phyloP scores from a whole-genome alignment of 2,329 filamentous ascomycete species.

The Leptographium lundbergii region DNA sequence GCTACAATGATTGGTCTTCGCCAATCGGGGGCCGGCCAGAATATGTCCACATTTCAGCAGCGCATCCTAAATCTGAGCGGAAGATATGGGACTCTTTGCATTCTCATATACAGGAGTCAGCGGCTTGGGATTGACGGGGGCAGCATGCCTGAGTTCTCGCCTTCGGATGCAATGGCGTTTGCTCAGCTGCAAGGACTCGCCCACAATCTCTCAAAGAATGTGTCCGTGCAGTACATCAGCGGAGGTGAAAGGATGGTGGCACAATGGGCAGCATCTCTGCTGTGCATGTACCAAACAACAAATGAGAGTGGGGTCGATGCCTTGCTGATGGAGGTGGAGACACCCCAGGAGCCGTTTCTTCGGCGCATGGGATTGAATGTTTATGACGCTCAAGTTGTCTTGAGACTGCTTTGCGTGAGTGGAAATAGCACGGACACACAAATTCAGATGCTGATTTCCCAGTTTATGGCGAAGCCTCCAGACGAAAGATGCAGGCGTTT shows the following conservation, averaged over 20 bases:
- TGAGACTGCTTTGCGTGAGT: conserved; percentile 27
- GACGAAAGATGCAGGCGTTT: conserved; percentile 38
- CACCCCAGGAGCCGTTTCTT: conserved; percentile 55
- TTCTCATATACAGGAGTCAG: conserved; percentile 51
- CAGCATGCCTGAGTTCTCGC: conserved; percentile 21
- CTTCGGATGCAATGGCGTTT: conserved; percentile 31
- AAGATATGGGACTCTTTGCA: conserved; percentile 54
- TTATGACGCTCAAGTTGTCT: conserved; percentile 55
- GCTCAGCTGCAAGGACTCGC: conserved; percentile 38
- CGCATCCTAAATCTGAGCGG: conserved; percentile 25
- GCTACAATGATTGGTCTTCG: conserved; percentile 60
- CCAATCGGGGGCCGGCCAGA: conserved; percentile 29
- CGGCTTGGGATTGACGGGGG: conserved; percentile 17
- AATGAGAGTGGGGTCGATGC: conserved; percentile 11
- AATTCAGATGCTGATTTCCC: conserved; percentile 23
- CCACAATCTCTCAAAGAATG: conserved; percentile 22
- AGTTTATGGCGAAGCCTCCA: conserved; percentile 43
- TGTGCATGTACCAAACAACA: conserved; percentile 30
- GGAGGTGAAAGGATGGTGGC: conserved; percentile 37
- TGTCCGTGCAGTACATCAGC: conserved; percentile 33
- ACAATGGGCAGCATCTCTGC: conserved; percentile 40
- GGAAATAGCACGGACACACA: neutral
- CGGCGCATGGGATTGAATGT: conserved; percentile 54
- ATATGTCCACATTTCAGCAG: neutral
- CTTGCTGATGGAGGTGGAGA: conserved; percentile 42